A percentile compares a stretch with the other conserved stretches of the same genome.
phyloP scores from a whole-genome alignment of 176 grass and related monocot species.

The Neostapfia colusana region DNA sequence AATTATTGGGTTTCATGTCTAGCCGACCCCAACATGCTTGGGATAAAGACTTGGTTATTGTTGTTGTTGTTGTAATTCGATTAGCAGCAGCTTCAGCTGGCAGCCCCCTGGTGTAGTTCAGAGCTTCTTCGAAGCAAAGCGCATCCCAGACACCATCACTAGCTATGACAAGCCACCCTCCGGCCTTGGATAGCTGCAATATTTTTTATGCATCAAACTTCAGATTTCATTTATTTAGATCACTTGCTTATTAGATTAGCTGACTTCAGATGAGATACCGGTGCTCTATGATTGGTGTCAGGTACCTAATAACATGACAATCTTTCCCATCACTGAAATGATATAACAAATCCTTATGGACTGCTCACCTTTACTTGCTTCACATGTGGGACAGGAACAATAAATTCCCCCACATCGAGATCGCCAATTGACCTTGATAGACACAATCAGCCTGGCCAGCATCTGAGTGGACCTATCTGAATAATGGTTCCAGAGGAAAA shows the following conservation, averaged over 20 bases:
- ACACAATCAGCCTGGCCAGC: conserved; percentile 98
- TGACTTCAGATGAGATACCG: conserved; percentile 27
- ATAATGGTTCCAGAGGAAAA: conserved; percentile 37
- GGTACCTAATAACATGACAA: conserved; percentile 32
- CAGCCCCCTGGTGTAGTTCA: conserved; percentile 72
- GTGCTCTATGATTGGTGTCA: conserved; percentile 33
- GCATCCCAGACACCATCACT: conserved; percentile 95
- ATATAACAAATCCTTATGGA: conserved; percentile 6
- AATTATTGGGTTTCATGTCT: no score
- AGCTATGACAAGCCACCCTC: conserved; percentile 84
- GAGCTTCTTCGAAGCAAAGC: conserved; percentile 64
- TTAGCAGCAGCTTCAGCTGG: conserved; percentile 77
- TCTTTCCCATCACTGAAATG: conserved; percentile 26
- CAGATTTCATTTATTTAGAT: conserved; percentile 23
- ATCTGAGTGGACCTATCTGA: conserved; percentile 96
- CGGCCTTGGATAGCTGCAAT: conserved; percentile 82
- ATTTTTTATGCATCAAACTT: conserved; percentile 36
- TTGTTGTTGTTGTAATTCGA: conserved; percentile 73
- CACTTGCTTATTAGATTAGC: conserved; percentile 18
- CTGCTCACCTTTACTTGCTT: conserved; percentile 94
- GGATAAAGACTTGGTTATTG: no score
- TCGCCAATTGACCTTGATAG: conserved; percentile 98
- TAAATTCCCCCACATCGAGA: conserved; percentile 88
- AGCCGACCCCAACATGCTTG: no score
- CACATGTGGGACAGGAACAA: conserved; percentile 94